Evolutionary conservation across 2,329 filamentous ascomycete species (phyloP), one percentile per base, ranked within the genome.

Genomic region (Calonectria montana): DNA sequence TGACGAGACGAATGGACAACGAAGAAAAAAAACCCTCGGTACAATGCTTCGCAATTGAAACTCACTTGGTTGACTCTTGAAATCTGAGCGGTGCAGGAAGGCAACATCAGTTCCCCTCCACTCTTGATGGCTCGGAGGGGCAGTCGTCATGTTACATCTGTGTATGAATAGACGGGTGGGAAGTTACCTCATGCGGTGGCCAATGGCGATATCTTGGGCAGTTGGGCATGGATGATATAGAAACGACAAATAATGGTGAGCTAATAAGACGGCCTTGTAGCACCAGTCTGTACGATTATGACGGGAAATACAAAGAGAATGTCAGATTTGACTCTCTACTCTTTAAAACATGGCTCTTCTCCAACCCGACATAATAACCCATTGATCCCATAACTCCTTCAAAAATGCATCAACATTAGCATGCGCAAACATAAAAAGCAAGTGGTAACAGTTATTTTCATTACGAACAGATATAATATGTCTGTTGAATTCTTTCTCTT

Each of bases 241-340:
- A 50, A 67, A 62, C 37, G 68, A 50, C 65, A 41, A 64, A 73
- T 47, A 69, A 41, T 66, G 65, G 69, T 67, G 62, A 71, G 72
- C 71, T 69, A 53, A 65, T 65, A 61, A 71, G 66, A 65, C 53
- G 70, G 67, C 69, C 47, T 69, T 76, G 71, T 70, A 73, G 53
- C 74, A 76, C 69, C 70, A 74, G 70, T 69, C 55, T 78, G 63
- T 79, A 79, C 76, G 76, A 64, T 73, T 77, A 79, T 65, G 63
- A 68, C 62, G 71, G 71, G 72, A 53, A 61, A 74, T 69, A 72
- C 72, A 74, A 59, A 68, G 65, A 71, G 65, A 66, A 29, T 23
- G 43, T 45, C 47, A 47, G 57, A 25, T 48, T 62, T 65, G 45
- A 57, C 55, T 67, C 59, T 70, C 55, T 67, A 64, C 64, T 70